These are phyloP conservation scores for Alternaria sp. DNA, from an alignment of 2,329 filamentous ascomycete genomes.

Conservation along the genomic window DNA sequence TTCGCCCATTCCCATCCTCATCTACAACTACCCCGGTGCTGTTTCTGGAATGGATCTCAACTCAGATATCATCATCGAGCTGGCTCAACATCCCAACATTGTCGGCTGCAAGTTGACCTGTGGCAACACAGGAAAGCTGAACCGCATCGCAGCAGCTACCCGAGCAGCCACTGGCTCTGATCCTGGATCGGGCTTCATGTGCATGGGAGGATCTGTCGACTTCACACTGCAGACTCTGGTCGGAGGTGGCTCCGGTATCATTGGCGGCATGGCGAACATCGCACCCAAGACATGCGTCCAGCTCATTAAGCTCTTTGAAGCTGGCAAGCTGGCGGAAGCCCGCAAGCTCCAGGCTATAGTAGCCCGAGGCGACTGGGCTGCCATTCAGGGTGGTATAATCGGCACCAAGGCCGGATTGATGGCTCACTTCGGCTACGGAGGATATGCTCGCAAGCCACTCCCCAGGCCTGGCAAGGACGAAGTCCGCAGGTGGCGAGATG, in stretches of 20 bases:
- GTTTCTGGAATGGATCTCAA: slow-evolving; percentile 68
- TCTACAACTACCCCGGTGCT: slow-evolving; percentile 74
- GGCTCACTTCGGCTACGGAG: slow-evolving; percentile 70
- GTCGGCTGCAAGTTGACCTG: slow-evolving; percentile 73
- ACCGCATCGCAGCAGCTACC: slow-evolving; percentile 64
- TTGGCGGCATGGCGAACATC: slow-evolving; percentile 75
- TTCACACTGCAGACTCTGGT: slow-evolving; percentile 74
- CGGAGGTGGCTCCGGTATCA: slow-evolving; percentile 73
- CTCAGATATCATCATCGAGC: slow-evolving; percentile 66
- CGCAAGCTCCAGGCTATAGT: slow-evolving; percentile 69
- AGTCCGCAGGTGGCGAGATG: slow-evolving; percentile 48
- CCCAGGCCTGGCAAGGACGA: slow-evolving; percentile 57
- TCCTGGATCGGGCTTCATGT: slow-evolving; percentile 65
- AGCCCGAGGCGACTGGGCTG: slow-evolving; percentile 71
- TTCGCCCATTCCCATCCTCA: slow-evolving; percentile 69
- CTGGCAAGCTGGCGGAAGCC: slow-evolving; percentile 67
- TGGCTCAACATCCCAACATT: slow-evolving; percentile 69
- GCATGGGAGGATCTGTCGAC: slow-evolving; percentile 75
- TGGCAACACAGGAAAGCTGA: slow-evolving; percentile 72
- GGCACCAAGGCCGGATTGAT: slow-evolving; percentile 71
- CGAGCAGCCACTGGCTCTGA: slow-evolving; percentile 45
- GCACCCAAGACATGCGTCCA: slow-evolving; percentile 70
- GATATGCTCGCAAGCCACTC: slow-evolving; percentile 63
- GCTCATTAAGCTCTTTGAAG: slow-evolving; percentile 64
- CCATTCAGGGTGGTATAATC: slow-evolving; percentile 71